Conservation (phyloP, 2,329 filamentous ascomycete species). For the Beauveria sp. region DNA sequence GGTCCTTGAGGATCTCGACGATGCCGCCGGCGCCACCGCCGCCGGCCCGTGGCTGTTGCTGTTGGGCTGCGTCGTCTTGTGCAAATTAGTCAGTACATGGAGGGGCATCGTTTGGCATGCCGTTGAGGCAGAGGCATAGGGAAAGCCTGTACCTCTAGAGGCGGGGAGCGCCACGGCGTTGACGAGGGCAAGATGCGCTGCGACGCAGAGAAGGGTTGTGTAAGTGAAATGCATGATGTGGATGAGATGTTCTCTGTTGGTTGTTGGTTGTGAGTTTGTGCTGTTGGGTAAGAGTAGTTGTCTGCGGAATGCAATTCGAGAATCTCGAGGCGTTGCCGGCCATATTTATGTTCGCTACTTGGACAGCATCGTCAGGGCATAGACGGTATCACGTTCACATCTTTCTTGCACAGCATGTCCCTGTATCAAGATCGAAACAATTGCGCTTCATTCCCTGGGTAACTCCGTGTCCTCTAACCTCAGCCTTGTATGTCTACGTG, state of each 20-base stretch:
- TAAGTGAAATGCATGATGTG: not conserved
- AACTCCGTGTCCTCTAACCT: no score
- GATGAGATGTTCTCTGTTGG: not conserved
- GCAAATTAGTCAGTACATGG: no score
- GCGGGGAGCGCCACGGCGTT: not conserved
- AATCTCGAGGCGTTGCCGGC: not conserved
- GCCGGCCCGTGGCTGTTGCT: not conserved
- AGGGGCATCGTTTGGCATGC: no score
- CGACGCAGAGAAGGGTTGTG: not conserved
- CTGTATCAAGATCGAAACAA: not conserved
- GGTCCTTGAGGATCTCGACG: conserved; percentile 3
- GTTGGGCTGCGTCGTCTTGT: not conserved
- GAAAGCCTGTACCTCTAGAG: not conserved
- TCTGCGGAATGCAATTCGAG: not conserved
- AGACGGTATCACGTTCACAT: not conserved
- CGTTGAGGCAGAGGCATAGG: not conserved
- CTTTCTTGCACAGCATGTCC: not conserved
- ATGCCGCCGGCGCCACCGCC: not conserved
- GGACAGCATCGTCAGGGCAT: not conserved
- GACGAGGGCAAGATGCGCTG: not conserved
- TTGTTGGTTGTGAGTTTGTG: not conserved
- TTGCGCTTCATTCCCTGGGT: no score
- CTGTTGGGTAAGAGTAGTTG: not conserved
- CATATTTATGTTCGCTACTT: not conserved
- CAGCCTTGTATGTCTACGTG: no score